Percentiles rank a stretch among this genome's conserved stretches.
phyloP scores from a whole-genome alignment of 495 filamentous ascomycete species.

The Xanthoparmelia taractica region DNA sequence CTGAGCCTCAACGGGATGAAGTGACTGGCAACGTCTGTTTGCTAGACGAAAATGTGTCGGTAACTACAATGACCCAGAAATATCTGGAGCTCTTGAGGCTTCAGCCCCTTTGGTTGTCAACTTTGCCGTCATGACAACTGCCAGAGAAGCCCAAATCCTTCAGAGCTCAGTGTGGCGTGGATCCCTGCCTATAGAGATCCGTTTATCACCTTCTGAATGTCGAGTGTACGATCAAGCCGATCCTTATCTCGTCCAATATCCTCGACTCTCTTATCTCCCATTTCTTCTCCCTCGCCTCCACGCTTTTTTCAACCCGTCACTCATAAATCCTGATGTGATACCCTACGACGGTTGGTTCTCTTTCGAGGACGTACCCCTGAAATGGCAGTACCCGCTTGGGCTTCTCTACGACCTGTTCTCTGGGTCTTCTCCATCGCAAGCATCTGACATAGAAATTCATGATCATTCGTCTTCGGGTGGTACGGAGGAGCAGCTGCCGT shows the following conservation, averaged over 20 bases:
- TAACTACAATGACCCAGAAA: conserved; percentile 3
- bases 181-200: conserved; percentile 45
- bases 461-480: conserved; percentile 14
- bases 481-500: conserved; percentile 49
- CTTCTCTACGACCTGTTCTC: conserved; percentile 84
- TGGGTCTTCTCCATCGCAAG: conserved; percentile 47
- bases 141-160: conserved; percentile 22
- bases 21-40: background rate
- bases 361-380: conserved; percentile 68
- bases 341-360: conserved; percentile 62
- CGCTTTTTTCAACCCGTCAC: conserved; percentile 64
- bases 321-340: conserved; percentile 56
- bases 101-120: background rate
- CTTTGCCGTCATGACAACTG: conserved; percentile 15
- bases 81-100: conserved; percentile 3
- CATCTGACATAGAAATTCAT: conserved; percentile 17
- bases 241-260: conserved; percentile 48
- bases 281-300: conserved; percentile 72
- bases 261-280: conserved; percentile 54
- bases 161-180: conserved; percentile 47
- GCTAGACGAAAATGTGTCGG: background rate
- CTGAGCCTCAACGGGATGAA: background rate
- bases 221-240: conserved; percentile 48
- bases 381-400: conserved; percentile 84
- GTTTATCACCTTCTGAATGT: conserved; percentile 46